Conservation (phyloP, 257 asterid genomes). For the Datura wrightii region DNA sequence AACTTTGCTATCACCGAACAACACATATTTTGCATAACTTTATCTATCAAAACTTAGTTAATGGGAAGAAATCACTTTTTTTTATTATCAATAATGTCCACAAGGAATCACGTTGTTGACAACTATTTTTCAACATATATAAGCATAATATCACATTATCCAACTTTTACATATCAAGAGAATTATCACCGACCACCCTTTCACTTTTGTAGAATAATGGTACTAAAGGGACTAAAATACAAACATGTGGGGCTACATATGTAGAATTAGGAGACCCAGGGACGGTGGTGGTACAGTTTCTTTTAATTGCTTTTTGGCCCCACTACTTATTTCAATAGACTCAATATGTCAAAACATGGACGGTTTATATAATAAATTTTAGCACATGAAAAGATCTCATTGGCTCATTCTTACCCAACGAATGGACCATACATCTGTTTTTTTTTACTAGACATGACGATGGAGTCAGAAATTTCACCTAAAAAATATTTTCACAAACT, state of each 20-base stretch:
- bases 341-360: neutral
- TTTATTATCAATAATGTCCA: neutral
- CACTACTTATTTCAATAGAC: neutral
- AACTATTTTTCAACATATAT: slow-evolving; percentile 5
- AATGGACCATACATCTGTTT: neutral
- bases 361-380: neutral
- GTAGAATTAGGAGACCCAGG: neutral
- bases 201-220: neutral
- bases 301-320: slow-evolving; percentile 22
- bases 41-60: neutral
- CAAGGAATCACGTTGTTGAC: neutral
- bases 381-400: neutral
- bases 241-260: slow-evolving; percentile 14
- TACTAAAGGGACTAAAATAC: neutral
- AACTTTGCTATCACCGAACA: neutral
- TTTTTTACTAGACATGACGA: no score
- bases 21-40: neutral
- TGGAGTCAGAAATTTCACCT: neutral
- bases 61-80: neutral
- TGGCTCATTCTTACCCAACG: neutral
- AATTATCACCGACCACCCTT: neutral
- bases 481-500: neutral
- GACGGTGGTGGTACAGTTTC: neutral
- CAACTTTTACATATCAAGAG: neutral
- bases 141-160: neutral